phyloP scores from a whole-genome alignment of 768 basidiomycete species.

The Pleurotus salmoneostramineus region DNA sequence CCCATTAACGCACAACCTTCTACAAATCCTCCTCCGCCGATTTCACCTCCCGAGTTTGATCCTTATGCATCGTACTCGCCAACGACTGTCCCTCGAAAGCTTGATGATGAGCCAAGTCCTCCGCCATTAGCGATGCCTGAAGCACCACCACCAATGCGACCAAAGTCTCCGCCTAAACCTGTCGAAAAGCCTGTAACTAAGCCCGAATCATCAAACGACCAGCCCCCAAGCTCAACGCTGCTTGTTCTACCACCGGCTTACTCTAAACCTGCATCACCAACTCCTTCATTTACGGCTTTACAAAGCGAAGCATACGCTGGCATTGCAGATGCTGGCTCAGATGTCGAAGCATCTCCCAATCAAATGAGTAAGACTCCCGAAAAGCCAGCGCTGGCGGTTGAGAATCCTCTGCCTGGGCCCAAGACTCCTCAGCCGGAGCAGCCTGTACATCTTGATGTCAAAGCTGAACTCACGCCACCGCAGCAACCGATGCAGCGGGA shows the following conservation, averaged over 20 bases:
- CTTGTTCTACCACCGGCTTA: too few species aligned
- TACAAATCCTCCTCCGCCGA: not conserved
- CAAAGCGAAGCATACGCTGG: not conserved
- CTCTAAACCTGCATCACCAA: too few species aligned
- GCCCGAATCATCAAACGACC: too few species aligned
- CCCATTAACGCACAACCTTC: not conserved
- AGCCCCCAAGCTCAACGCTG: too few species aligned
- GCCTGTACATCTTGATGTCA: too few species aligned
- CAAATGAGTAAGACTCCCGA: not conserved
- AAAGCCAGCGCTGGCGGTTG: too few species aligned
- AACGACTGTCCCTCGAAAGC: not conserved
- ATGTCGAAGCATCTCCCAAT: not conserved
- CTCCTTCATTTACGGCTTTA: not conserved
- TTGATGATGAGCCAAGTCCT: not conserved
- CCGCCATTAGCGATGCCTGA: not conserved
- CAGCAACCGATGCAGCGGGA: too few species aligned
- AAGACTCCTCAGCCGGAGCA: not conserved
- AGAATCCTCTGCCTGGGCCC: not conserved
- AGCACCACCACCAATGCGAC: not conserved
- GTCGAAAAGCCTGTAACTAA: too few species aligned
- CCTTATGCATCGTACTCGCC: slow-evolving; percentile 5
- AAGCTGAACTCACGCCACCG: too few species aligned
- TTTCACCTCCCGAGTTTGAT: not conserved
- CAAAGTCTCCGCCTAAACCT: not conserved
- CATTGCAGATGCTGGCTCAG: not conserved